A percentile compares a stretch with the other conserved stretches of the same genome.
phyloP scores from a whole-genome alignment of 75 land plant genomes.

The Picea sitchensis region DNA sequence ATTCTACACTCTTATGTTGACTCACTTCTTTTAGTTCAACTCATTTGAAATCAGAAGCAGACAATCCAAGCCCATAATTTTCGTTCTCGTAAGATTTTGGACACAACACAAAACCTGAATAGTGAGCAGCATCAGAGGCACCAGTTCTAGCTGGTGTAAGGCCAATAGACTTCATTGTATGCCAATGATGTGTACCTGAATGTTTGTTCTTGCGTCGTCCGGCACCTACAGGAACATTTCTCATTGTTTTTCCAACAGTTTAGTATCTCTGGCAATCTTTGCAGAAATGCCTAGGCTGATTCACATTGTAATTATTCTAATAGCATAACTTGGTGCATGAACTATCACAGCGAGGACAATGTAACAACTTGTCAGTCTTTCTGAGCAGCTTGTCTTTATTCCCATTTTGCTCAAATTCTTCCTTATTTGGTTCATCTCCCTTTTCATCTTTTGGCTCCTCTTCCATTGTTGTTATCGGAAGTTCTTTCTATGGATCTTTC shows the following conservation, averaged over 20 bases:
- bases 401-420: constrained; percentile 4
- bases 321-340: background rate
- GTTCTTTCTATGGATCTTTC: background rate
- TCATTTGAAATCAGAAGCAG: constrained; percentile 54
- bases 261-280: too few species aligned
- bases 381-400: background rate
- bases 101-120: constrained; percentile 55
- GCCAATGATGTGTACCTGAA: background rate
- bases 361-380: constrained; percentile 19
- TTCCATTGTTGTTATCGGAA: background rate
- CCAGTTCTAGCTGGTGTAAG: background rate
- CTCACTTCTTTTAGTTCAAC: constrained; percentile 41
- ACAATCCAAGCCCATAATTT: constrained; percentile 55
- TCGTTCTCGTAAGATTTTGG: constrained; percentile 73
- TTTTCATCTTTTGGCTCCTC: background rate
- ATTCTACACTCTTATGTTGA: constrained; percentile 30
- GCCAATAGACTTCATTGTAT: background rate
- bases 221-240: too few species aligned
- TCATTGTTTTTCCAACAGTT: too few species aligned
- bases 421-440: background rate
- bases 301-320: too few species aligned
- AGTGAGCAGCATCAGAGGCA: background rate
- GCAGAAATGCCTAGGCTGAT: too few species aligned
- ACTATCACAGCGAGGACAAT: constrained; percentile 31
- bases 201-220: constrained; percentile 10